Evolutionary conservation across 2,329 filamentous ascomycete genomes (phyloP).

Genomic region (Exophiala lecanii-corni): DNA sequence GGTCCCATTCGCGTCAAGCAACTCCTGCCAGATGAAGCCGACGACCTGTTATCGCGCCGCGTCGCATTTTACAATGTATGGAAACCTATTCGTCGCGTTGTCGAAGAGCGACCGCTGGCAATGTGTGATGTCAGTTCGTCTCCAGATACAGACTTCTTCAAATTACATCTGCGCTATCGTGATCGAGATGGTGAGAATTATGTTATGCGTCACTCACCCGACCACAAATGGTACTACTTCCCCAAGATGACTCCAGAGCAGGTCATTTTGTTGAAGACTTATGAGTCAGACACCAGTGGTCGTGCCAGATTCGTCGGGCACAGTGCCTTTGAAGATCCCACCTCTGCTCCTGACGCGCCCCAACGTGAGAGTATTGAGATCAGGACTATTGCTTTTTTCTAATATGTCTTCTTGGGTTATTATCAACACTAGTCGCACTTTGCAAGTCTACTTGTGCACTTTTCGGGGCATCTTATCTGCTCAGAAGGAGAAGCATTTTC

Average conservation of each 20-base stretch:
- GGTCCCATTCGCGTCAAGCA: conserved; percentile 41
- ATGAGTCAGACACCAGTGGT: conserved; percentile 32
- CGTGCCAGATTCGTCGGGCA: conserved; percentile 37
- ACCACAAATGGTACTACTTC: conserved; percentile 40
- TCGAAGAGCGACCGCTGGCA: conserved; percentile 39
- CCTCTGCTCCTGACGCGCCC: conserved; percentile 29
- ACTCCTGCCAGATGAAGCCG: conserved; percentile 42
- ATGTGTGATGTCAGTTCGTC: conserved; percentile 39
- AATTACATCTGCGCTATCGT: conserved; percentile 36
- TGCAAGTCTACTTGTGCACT: too few species aligned
- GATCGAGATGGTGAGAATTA: conserved; percentile 41
- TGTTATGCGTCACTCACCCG: conserved; percentile 33
- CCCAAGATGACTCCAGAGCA: conserved; percentile 36
- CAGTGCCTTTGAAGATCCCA: conserved; percentile 38
- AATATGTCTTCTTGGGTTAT: too few species aligned
- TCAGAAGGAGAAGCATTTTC: too few species aligned
- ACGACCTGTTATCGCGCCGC: conserved; percentile 40
- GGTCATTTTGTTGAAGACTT: conserved; percentile 39
- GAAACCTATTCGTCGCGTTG: conserved; percentile 40
- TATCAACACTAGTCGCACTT: too few species aligned
- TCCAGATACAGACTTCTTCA: conserved; percentile 37
- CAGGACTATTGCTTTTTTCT: conserved; percentile 40
- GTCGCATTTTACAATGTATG: conserved; percentile 50
- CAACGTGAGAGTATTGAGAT: conserved; percentile 38
- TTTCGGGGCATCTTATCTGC: too few species aligned